These are phyloP conservation scores for Gossypium turneri DNA, from an alignment of 345 rosid species.

Conservation along the genomic window DNA sequence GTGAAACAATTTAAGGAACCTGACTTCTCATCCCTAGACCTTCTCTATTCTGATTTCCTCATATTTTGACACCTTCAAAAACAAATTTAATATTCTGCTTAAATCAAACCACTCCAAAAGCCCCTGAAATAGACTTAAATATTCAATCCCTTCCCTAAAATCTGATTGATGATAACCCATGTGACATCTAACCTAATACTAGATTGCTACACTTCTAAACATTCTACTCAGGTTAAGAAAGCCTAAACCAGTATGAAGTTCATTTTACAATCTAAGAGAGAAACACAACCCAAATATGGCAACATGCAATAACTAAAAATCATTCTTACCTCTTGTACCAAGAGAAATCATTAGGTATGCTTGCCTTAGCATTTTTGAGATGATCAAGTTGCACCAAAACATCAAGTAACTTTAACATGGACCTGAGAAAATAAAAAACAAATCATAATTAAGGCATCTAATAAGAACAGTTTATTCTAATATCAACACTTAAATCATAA, in stretches of 20 bases:
- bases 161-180: conserved; percentile 1
- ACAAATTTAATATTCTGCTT: neutral
- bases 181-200: neutral
- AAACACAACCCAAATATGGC: neutral
- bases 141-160: neutral
- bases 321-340: conserved; percentile 89
- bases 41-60: neutral
- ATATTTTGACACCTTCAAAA: neutral
- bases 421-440: conserved; percentile 46
- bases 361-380: conserved; percentile 98
- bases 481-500: conserved; percentile 1
- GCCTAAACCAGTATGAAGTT: neutral
- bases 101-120: neutral
- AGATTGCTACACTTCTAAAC: neutral
- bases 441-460: neutral
- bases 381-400: conserved; percentile 97
- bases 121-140: neutral
- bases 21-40: neutral
- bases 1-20: neutral
- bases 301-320: conserved; percentile 4
- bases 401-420: conserved; percentile 93
- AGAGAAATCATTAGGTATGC: conserved; percentile 98
- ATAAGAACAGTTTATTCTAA: conserved; percentile 6
- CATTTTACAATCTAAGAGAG: neutral
- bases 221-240: neutral